A percentile compares a stretch with the other conserved stretches of the same genome.
Conservation (phyloP, 2,329 filamentous ascomycete genomes). For the Salinomyces thailandicus region DNA sequence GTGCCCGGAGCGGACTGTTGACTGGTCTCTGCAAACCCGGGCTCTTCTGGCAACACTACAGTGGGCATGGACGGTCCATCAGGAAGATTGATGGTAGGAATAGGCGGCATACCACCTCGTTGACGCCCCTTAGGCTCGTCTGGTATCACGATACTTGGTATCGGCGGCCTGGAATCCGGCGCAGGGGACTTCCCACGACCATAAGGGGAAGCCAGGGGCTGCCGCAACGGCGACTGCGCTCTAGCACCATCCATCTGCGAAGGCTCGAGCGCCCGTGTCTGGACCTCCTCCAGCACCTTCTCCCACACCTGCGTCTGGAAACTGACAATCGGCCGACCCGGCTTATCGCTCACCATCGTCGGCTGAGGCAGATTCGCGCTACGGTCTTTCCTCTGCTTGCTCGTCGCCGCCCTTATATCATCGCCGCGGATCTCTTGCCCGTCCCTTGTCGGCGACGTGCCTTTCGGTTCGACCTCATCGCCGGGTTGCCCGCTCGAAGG, state of each 20-base stretch:
- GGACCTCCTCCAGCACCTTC: conserved; percentile 55
- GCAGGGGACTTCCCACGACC: not conserved
- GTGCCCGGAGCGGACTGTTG: conserved; percentile 8
- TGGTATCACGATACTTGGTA: conserved; percentile 2
- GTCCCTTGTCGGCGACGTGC: conserved; percentile 51
- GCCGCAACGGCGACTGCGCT: not conserved
- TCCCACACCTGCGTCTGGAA: conserved; percentile 78
- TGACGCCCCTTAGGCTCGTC: not conserved
- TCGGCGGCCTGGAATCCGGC: not conserved
- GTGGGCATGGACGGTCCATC: conserved; percentile 27
- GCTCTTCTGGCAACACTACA: conserved; percentile 26
- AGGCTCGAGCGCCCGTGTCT: conserved; percentile 15
- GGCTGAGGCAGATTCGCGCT: conserved; percentile 81
- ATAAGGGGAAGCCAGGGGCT: not conserved
- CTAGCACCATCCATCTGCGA: not conserved
- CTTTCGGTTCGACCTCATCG: conserved; percentile 29
- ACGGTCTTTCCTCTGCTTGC: conserved; percentile 76
- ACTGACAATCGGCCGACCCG: conserved; percentile 91
- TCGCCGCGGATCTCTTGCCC: conserved; percentile 75
- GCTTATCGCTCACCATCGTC: conserved; percentile 79
- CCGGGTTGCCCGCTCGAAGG: conserved; percentile 24
- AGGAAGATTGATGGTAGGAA: conserved; percentile 45
- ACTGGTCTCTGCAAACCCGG: conserved; percentile 25
- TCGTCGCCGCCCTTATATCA: conserved; percentile 82
- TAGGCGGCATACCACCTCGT: conserved; percentile 9